Base-by-base conservation (phyloP, 2,329 filamentous ascomycete species). In the Myriosclerotinia scirpicola region DNA sequence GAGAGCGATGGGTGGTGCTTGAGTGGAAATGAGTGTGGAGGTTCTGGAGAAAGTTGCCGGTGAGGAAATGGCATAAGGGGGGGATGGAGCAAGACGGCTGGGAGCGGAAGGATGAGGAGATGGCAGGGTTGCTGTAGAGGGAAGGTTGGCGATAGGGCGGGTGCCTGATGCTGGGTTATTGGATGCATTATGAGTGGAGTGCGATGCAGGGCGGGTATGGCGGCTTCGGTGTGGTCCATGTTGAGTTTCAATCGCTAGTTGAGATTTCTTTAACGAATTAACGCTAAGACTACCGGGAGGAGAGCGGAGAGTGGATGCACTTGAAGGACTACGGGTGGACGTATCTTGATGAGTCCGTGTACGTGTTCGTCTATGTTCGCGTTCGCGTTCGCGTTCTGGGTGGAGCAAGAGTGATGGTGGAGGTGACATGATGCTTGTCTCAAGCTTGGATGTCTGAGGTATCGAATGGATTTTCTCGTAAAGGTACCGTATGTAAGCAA, bases 221-320 rank as follows among this genome's bases (percentile, higher is more conserved):
- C 30, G 62, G 20, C 38, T 36, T 46, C 26, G 62, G 40, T 64
- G 61, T 3, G 61, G 8, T 54, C 42, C 52, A 42, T 54, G 30
- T 46, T 56, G 52, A 9, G 52, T 46, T 42, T 64, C 17, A 17
- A 20, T 17, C 26, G 40, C 53, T 7, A 9, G 17, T 52, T 40
- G 54, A 42, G 64, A 20, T 36, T 65, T 65, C 15, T 5, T 22
- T 8, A 65, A 30, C 3, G 64, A 65, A 36, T 65, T 46, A 46
- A 53, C 34, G 3, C 12, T 46, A 2, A 9, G 14, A n/a, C 42
- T 52, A 9, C 7, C 26, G 54, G 48, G 20, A 11, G 64, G 54
- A 17, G 46, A 36, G 20, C 26, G 42, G 22, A 65, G 22, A 4
- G 64, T 65, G 26, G 64, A 60, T 60, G 64, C 22, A 14, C 22